phyloP scores from a whole-genome alignment of 1,284 basidiomycete genomes.

The Rhodotorula sp. region DNA sequence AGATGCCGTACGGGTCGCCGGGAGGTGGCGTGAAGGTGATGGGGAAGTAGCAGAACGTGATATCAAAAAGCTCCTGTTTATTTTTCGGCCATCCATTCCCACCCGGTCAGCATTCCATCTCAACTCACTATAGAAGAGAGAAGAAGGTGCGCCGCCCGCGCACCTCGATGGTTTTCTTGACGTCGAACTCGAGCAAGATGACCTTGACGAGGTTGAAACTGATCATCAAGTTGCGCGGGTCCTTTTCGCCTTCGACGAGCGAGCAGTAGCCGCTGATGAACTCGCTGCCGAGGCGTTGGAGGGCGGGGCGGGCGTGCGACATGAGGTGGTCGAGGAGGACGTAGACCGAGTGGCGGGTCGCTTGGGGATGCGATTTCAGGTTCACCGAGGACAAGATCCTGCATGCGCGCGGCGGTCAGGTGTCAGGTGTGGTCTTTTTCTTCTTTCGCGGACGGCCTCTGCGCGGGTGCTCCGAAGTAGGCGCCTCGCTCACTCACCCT shows the following conservation, averaged over 20 bases:
- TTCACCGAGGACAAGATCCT: conserved; percentile 77
- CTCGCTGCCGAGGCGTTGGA: conserved; percentile 66
- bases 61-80: conserved; percentile 82
- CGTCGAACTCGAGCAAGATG: conserved; percentile 83
- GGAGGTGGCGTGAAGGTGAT: conserved; percentile 95
- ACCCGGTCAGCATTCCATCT: not conserved
- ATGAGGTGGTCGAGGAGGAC: conserved; percentile 77
- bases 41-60: conserved; percentile 98
- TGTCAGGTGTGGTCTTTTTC: not conserved
- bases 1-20: conserved; percentile 91
- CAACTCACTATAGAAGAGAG: no score
- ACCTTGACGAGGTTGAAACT: conserved; percentile 85
- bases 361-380: conserved; percentile 78
- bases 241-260: conserved; percentile 92
- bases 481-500: conserved; percentile 58
- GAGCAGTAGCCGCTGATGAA: conserved; percentile 74
- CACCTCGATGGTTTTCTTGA: conserved; percentile 72
- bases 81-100: no score
- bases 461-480: no score
- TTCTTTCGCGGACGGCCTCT: no score
- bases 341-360: conserved; percentile 78
- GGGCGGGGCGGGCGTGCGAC: conserved; percentile 58
- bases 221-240: conserved; percentile 88
- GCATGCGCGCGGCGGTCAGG: not conserved
- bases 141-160: conserved; percentile 36